Evolutionary conservation across 2,329 filamentous ascomycete species (phyloP), one percentile per base, ranked within the genome.

Genomic region (Trichoderma sp.): DNA sequence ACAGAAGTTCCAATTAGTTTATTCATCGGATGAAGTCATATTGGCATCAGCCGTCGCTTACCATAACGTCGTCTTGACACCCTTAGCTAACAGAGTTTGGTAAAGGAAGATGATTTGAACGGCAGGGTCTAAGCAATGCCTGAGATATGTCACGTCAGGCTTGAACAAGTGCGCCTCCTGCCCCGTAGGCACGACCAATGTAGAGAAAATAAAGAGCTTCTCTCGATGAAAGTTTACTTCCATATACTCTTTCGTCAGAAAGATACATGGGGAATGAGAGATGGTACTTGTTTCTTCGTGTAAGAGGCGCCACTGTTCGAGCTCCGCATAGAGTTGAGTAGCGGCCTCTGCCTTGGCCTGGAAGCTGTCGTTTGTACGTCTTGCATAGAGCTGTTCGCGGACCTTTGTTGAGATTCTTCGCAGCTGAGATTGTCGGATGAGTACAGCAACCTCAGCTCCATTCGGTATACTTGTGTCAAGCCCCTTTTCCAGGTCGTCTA

Each of bases 41-140:
- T 5, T 67, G 2, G 36, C 13, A 13, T 9, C 47, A 13, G 2
- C 5, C 7, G 9, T 32, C 32, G 36, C 68, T 66, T 50, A 71
- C 68, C 68, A 71, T 7, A 71, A 15, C 2, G 62, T 65, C n/a
- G 61, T 71, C 28, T 71, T 63, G 12, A 71, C 63, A 26, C 68
- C 68, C 50, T 58, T 65, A 9, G 53, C 59, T 4, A 71, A 62
- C n/a, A 71, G 36, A 7, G 55, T 26, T 36, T 71, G 68, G 20
- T 71, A 71, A n/a, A 71, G 68, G 9, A 65, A 47, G 7, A 71
- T 64, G 12, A 71, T 71, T 47, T 71, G 68, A 13, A 71, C 68
- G 6, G 68, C 61, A 6, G 61, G 59, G 26, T 71, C 68, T 20
- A 71, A 64, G 50, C 68, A 71, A 9, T 47, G 68, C 36, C 61